Base-by-base conservation (phyloP, 495 filamentous ascomycete species). In the Aspergillus baeticus region DNA sequence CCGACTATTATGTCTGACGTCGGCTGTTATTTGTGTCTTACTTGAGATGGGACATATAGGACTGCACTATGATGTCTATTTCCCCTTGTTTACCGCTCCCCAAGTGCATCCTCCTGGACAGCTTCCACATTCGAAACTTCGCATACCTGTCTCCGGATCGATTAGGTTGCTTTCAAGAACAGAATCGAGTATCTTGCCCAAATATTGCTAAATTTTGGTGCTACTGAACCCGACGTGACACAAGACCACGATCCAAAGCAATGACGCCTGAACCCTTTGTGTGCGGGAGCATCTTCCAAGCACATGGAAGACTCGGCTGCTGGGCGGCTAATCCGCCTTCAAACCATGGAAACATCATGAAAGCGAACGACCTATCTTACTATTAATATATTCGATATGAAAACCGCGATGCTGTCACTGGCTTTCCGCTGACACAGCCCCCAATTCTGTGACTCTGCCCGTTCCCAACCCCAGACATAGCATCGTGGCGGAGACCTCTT, bases 371-470 rank as follows among this genome's bases (percentile, higher is more conserved):
- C 18, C 3, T 38, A 15, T 41, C 38, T 15, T 50, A 38, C 42
- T 47, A 55, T 57, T 49, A 44, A 50, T 50, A 49, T 49, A 39
- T n/a, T 49, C 54, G 37, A 56, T n/a, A 22, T 39, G 13, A 41
- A 22, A 8, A 3, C 17, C 44, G 3, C 10, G 10, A n/a, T 47
- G 49, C 34, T n/a, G 22, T 48, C 34, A 41, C 34, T 55, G 55
- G 55, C 36, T 46, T 37, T 31, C 13, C 34, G 33, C 49, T 46
- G 37, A 54, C 57, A 59, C 57, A 54, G 57, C 57, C 57, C 39
- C 41, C 41, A 31, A 23, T 42, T 20, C 15, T 33, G 49, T 41
- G 49, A 23, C n/a, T 47, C 6, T 58, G 47, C 34, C 31, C 37
- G 14, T 48, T 23, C 31, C 20, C 41, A 39, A 48, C 33, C 43